Evolutionary conservation across 2,329 filamentous ascomycete genomes (phyloP).

Genomic region (Cladophialophora immunda): DNA sequence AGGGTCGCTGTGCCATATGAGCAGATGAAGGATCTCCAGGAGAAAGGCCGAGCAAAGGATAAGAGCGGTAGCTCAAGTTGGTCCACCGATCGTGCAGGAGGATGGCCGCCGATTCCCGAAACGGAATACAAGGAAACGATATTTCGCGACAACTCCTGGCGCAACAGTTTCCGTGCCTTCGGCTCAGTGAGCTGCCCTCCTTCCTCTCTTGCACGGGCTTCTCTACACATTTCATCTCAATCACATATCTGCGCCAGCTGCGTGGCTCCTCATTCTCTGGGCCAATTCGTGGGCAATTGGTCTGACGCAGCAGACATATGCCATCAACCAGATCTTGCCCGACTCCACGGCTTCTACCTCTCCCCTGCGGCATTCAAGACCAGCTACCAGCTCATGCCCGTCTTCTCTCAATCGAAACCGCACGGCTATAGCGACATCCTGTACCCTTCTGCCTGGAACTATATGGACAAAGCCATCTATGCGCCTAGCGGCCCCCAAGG

Average conservation of each 20-base stretch:
- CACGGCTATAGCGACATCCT: slow-evolving; percentile 79
- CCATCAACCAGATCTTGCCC: slow-evolving; percentile 77
- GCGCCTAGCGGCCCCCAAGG: slow-evolving; percentile 57
- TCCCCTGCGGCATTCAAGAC: slow-evolving; percentile 69
- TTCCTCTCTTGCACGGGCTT: slow-evolving; percentile 64
- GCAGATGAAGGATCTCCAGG: slow-evolving; percentile 49
- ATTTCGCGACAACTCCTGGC: slow-evolving; percentile 53
- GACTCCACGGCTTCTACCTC: slow-evolving; percentile 77
- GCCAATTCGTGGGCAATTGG: slow-evolving; percentile 74
- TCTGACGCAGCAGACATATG: slow-evolving; percentile 72
- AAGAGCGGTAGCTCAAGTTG: slow-evolving; percentile 42
- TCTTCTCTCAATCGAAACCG: slow-evolving; percentile 79
- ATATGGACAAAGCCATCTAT: slow-evolving; percentile 65
- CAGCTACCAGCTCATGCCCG: slow-evolving; percentile 71
- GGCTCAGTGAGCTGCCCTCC: slow-evolving; percentile 68
- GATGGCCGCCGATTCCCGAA: slow-evolving; percentile 51
- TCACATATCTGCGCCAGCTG: slow-evolving; percentile 72
- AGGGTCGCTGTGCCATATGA: slow-evolving; percentile 64
- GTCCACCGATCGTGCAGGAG: slow-evolving; percentile 48
- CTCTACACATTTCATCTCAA: slow-evolving; percentile 69
- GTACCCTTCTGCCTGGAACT: slow-evolving; percentile 72
- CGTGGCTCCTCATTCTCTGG: slow-evolving; percentile 69
- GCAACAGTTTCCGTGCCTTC: slow-evolving; percentile 51
- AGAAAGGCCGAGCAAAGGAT: slow-evolving; percentile 39
- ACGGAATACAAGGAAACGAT: slow-evolving; percentile 46